Conservation (phyloP, 371 early-diverging fungal genomes). For the Rhizomucor pusillus region DNA sequence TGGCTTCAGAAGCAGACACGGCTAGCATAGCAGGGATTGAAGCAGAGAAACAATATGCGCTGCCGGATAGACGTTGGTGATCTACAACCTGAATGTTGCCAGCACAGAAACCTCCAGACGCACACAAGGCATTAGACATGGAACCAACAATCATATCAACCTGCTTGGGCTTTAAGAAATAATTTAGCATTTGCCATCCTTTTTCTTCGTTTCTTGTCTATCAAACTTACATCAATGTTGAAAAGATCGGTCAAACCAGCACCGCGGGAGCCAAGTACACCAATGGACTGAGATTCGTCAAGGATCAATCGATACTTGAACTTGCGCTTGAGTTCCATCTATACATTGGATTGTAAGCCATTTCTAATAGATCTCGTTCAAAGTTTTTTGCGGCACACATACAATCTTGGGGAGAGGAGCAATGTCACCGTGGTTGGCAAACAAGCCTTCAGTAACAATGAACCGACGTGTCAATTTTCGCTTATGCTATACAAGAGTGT, state of each 20-base stretch:
- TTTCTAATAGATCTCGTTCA: neutral
- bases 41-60: constrained; percentile 98
- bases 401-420: constrained; percentile 81
- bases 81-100: constrained; percentile 88
- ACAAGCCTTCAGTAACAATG: constrained; percentile 97
- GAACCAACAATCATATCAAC: constrained; percentile 96
- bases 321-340: constrained; percentile 87
- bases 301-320: constrained; percentile 98
- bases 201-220: constrained; percentile 1
- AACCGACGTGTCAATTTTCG: constrained; percentile 89
- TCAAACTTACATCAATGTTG: constrained; percentile 56
- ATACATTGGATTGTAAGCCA: too few relatives aligned
- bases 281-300: constrained; percentile 96
- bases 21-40: constrained; percentile 97
- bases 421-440: constrained; percentile 91
- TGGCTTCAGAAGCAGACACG: constrained; percentile 83
- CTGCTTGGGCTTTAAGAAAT: constrained; percentile 51
- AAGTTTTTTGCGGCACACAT: too few relatives aligned
- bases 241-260: constrained; percentile 89
- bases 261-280: constrained; percentile 89
- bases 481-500: constrained; percentile 50
- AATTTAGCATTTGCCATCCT: neutral
- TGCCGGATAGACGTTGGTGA: constrained; percentile 93
- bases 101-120: constrained; percentile 97
- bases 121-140: constrained; percentile 80